Evolutionary conservation across 352 stramenopile species (phyloP).

Genomic region (Pythium apleroticum): DNA sequence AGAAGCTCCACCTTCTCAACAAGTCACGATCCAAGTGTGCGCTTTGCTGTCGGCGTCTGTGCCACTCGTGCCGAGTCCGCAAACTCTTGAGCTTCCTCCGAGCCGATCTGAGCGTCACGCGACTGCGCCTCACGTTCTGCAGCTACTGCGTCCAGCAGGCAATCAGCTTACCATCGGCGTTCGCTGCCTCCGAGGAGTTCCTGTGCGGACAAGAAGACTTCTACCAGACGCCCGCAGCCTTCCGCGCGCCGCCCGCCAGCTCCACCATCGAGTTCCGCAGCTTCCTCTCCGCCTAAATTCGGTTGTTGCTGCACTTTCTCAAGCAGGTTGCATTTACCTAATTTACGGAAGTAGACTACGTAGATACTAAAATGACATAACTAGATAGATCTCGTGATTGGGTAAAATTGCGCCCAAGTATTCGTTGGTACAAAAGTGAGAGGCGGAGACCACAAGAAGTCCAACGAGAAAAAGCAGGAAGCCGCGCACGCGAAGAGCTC

Average conservation of each 20-base stretch:
- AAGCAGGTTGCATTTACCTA: background rate
- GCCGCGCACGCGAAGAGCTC: background rate
- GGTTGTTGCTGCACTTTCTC: background rate
- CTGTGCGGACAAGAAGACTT: constrained; percentile 13
- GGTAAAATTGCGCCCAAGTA: constrained; percentile 8
- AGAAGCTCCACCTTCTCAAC: constrained; percentile 13
- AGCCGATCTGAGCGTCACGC: constrained; percentile 4
- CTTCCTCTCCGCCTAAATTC: background rate
- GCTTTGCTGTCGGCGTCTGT: constrained; percentile 13
- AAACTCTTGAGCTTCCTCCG: constrained; percentile 16
- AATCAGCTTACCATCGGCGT: constrained; percentile 11
- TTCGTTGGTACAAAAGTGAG: constrained; percentile 12
- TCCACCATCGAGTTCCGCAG: constrained; percentile 11
- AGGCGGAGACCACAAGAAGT: constrained; percentile 4
- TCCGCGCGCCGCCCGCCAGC: background rate
- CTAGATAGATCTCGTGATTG: background rate
- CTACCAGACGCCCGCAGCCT: constrained; percentile 6
- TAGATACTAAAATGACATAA: background rate
- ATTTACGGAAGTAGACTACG: background rate
- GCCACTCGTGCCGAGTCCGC: constrained; percentile 16
- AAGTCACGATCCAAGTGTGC: constrained; percentile 13
- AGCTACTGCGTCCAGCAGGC: constrained; percentile 16
- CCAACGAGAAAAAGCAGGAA: background rate
- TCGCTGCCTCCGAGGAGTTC: constrained; percentile 16
- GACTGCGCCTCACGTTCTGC: constrained; percentile 17